phyloP scores from a whole-genome alignment of 176 grass and related monocot species.

The Guadua angustifolia region DNA sequence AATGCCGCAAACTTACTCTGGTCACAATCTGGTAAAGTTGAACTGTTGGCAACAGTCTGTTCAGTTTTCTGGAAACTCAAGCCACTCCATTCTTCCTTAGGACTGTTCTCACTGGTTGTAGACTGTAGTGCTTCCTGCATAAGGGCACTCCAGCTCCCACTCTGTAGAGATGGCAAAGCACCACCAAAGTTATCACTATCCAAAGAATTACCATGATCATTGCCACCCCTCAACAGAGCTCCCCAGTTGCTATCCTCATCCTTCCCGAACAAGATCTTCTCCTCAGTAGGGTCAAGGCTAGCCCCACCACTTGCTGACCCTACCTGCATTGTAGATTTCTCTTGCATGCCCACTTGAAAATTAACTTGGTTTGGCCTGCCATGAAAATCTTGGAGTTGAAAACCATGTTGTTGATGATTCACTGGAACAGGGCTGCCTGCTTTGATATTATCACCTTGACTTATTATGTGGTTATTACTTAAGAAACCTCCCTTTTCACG shows the following conservation, averaged over 20 bases:
- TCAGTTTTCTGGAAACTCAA: constrained; percentile 73
- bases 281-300: constrained; percentile 86
- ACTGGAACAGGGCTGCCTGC: constrained; percentile 54
- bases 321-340: constrained; percentile 56
- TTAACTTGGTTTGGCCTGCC: constrained; percentile 53
- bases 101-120: constrained; percentile 73
- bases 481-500: constrained; percentile 70
- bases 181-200: constrained; percentile 64
- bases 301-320: constrained; percentile 61
- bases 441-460: constrained; percentile 56
- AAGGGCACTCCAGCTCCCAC: constrained; percentile 96
- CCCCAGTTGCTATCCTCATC: constrained; percentile 80
- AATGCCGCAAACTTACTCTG: constrained; percentile 49
- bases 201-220: constrained; percentile 54
- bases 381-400: constrained; percentile 63
- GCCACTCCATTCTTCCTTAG: constrained; percentile 86
- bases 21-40: constrained; percentile 40
- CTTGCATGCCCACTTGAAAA: constrained; percentile 55
- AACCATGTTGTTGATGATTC: constrained; percentile 63
- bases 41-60: constrained; percentile 47
- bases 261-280: constrained; percentile 86
- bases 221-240: constrained; percentile 68
- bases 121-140: constrained; percentile 93
- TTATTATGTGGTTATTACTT: constrained; percentile 46
- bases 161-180: constrained; percentile 69